A percentile compares a stretch with the other conserved stretches of the same genome.
These are phyloP conservation scores for Phlyctochytrium arcticum DNA, from an alignment of 192 early-diverging fungal genomes.

Conservation along the genomic window DNA sequence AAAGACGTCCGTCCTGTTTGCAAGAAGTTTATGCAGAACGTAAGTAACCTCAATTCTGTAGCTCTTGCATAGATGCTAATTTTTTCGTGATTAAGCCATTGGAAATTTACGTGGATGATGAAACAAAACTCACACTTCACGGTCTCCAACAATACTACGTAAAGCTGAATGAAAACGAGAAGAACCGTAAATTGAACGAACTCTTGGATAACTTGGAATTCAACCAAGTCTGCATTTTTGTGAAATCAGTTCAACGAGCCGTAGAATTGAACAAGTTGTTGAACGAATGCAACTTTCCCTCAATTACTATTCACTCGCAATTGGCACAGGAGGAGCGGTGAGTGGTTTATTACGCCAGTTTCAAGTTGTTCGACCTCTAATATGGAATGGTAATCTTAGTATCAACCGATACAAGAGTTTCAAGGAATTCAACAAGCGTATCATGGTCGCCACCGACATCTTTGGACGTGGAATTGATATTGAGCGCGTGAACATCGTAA, in stretches of 20 bases:
- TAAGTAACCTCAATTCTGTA: slow-evolving; percentile 28
- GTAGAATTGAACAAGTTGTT: slow-evolving; percentile 84
- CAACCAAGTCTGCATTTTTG: slow-evolving; percentile 98
- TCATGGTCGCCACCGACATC: slow-evolving; percentile 96
- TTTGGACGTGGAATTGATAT: slow-evolving; percentile 99
- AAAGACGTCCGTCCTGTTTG: slow-evolving; percentile 90
- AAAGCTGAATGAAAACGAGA: slow-evolving; percentile 74
- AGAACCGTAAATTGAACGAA: slow-evolving; percentile 93
- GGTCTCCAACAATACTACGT: slow-evolving; percentile 95
- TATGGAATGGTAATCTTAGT: slow-evolving; percentile 21
- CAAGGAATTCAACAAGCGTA: slow-evolving; percentile 91
- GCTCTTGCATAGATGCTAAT: slow-evolving; percentile 20
- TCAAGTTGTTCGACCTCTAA: background rate
- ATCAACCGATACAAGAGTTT: slow-evolving; percentile 90
- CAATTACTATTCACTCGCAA: slow-evolving; percentile 86
- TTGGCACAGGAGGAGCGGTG: slow-evolving; percentile 89
- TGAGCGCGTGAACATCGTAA: slow-evolving; percentile 97
- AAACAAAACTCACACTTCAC: slow-evolving; percentile 96
- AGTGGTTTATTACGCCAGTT: background rate
- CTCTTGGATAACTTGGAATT: slow-evolving; percentile 92
- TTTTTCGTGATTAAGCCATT: slow-evolving; percentile 59
- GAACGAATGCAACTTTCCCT: slow-evolving; percentile 87
- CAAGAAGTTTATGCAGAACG: slow-evolving; percentile 97
- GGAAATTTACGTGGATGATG: slow-evolving; percentile 97
- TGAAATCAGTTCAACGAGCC: slow-evolving; percentile 84